Evolutionary conservation across 805 yeast genomes (phyloP), one percentile per base, ranked within the genome.

Genomic region (Limtongozyma cylindracea): DNA sequence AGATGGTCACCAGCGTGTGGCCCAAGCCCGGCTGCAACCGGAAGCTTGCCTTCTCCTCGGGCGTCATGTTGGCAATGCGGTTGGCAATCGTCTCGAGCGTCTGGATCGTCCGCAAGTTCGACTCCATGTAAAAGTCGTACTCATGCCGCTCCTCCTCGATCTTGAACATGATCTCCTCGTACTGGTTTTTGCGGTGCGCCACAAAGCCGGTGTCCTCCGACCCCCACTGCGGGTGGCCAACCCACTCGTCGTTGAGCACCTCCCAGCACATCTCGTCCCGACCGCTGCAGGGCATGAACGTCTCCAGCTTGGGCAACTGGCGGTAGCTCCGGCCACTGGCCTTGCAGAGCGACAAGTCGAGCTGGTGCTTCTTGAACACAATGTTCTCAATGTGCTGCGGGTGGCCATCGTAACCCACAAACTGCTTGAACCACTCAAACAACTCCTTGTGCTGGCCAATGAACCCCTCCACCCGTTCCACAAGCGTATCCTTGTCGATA

Each of bases 141-240:
- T 88, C 98, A 33, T 82, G 92, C 40, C 99, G 67, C 47, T 88
- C 98, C 42, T 88, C 98, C 45, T 88, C 98, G 26, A 82, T 77
- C 41, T 91, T 71, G 51, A 80, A 82, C 24, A 88, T 48, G 22
- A 88, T 76, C 43, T 88, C 99, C 45, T 88, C 99, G 41, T 84
- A 88, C 48, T 88, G 98, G 41, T 88, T 88, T 46, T 88, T 88
- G 31, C 96, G 65, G 43, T 88, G 99, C n/a, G 98, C 94, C 40
- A 88, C 82, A 36, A 84, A 88, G 1, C 98, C 99, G 8, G 94
- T 76, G 43, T 88, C 99, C 43, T 88, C 99, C 1, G 96, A 84
- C 4, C 96, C 98, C 99, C 99, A 88, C n/a, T 93, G 91, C 12
- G 99, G 99, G 45, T 88, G 96, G 5, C 95, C 94, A 17, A 88